phyloP scores from a whole-genome alignment of 208 protist species.

The Herpetomonas samuelpessoai region DNA sequence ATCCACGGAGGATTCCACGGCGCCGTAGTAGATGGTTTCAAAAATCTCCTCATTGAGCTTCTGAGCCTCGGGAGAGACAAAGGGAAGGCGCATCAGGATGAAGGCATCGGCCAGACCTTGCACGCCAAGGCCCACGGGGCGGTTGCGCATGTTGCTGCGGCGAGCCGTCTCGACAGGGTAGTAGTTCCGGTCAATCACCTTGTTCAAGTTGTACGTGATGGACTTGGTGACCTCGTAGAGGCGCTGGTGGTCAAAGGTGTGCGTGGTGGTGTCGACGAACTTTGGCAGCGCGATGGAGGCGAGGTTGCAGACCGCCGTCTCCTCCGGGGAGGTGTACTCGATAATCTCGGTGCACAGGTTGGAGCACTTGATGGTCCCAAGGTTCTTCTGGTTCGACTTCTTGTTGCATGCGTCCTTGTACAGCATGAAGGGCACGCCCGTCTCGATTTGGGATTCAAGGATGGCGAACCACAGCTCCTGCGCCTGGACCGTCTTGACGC shows the following conservation, averaged over 20 bases:
- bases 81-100: slow-evolving; percentile 94
- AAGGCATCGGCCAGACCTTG: slow-evolving; percentile 99
- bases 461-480: slow-evolving; percentile 99
- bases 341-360: slow-evolving; percentile 99
- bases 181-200: slow-evolving; percentile 98
- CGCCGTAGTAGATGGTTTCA: slow-evolving; percentile 99
- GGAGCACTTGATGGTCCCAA: slow-evolving; percentile 98
- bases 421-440: slow-evolving; percentile 98
- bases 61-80: slow-evolving; percentile 90
- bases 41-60: slow-evolving; percentile 98
- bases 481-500: slow-evolving; percentile 89
- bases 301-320: slow-evolving; percentile 99
- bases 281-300: slow-evolving; percentile 98
- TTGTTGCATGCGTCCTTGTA: slow-evolving; percentile 99
- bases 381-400: slow-evolving; percentile 99
- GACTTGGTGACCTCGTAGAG: slow-evolving; percentile 93
- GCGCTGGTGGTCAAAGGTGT: slow-evolving; percentile 86
- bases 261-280: slow-evolving; percentile 88
- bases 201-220: slow-evolving; percentile 97
- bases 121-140: slow-evolving; percentile 98
- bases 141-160: slow-evolving; percentile 96
- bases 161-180: slow-evolving; percentile 97
- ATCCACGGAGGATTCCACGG: slow-evolving; percentile 89
- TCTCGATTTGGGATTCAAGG: slow-evolving; percentile 98
- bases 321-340: slow-evolving; percentile 97